Percentiles rank a stretch among this genome's conserved stretches.
Evolutionary conservation across 1,139 yeast species (phyloP).

Genomic region (Schizosaccharomyces versatilis): DNA sequence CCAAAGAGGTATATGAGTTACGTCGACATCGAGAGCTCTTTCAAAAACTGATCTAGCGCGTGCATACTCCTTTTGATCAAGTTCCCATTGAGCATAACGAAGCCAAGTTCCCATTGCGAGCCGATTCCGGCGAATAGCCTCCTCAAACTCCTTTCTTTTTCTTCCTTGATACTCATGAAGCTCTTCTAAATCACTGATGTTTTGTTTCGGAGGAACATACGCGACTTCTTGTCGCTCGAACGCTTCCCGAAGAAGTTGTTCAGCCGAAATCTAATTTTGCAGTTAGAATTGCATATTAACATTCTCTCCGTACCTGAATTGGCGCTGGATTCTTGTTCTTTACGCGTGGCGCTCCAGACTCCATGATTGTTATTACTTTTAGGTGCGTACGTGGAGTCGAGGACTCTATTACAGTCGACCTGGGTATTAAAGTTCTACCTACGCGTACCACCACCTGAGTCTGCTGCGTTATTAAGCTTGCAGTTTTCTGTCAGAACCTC

Average conservation of each 20-base stretch:
- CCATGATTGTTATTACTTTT: background rate
- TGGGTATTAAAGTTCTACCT: no score
- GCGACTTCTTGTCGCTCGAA: constrained; percentile 28
- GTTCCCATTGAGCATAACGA: constrained; percentile 75
- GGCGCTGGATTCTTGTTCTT: constrained; percentile 28
- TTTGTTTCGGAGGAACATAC: constrained; percentile 28
- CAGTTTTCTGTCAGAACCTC: no score
- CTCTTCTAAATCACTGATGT: constrained; percentile 15
- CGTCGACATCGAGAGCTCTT: constrained; percentile 60
- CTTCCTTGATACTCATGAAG: constrained; percentile 50
- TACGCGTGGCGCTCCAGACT: constrained; percentile 16
- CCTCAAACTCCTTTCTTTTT: constrained; percentile 64
- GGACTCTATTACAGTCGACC: no score
- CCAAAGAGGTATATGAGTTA: constrained; percentile 67
- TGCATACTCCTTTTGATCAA: constrained; percentile 50
- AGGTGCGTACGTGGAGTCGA: no score
- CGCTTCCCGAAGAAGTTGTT: constrained; percentile 34
- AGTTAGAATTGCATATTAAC: background rate
- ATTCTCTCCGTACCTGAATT: constrained; percentile 19
- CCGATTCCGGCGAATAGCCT: constrained; percentile 61
- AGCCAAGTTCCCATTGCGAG: constrained; percentile 76
- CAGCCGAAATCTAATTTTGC: constrained; percentile 25
- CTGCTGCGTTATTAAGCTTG: no score
- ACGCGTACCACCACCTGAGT: no score
- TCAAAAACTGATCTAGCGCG: constrained; percentile 76